Evolutionary conservation across 345 rosid genomes (phyloP).

Genomic region (Camelina laxa): DNA sequence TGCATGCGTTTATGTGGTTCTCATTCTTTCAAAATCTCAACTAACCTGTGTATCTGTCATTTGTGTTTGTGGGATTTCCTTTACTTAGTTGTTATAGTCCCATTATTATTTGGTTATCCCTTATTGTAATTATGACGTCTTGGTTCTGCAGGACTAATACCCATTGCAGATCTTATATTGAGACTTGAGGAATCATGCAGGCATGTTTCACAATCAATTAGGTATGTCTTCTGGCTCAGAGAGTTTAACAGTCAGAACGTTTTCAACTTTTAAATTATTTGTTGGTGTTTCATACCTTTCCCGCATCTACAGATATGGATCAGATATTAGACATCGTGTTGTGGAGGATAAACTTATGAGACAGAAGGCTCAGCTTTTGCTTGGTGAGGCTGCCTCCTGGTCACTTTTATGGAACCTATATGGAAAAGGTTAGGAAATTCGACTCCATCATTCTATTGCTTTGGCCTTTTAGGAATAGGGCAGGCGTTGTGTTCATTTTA

Average conservation of each 20-base stretch:
- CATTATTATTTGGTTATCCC: constrained; percentile 10
- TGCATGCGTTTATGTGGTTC: constrained; percentile 26
- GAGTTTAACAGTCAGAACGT: constrained; percentile 9
- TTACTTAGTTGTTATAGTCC: constrained; percentile 22
- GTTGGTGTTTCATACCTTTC: constrained; percentile 21
- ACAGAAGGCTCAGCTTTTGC: constrained; percentile 91
- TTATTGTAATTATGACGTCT: constrained; percentile 10
- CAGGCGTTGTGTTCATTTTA: constrained; percentile 19
- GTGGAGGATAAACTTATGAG: constrained; percentile 95
- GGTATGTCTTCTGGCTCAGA: constrained; percentile 52
- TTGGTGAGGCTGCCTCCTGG: constrained; percentile 99
- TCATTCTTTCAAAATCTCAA: constrained; percentile 13
- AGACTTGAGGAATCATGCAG: constrained; percentile 85
- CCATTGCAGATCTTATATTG: constrained; percentile 81
- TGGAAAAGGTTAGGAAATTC: constrained; percentile 81
- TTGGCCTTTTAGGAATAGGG: constrained; percentile 2
- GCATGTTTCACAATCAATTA: constrained; percentile 76
- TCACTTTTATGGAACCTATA: constrained; percentile 93
- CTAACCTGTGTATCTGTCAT: constrained; percentile 7
- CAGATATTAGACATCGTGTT: constrained; percentile 67
- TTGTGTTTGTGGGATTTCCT: constrained; percentile 15
- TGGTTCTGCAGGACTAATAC: constrained; percentile 73
- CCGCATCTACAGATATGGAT: constrained; percentile 64
- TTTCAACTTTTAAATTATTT: neutral
- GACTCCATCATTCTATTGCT: constrained; percentile 17